phyloP scores from a whole-genome alignment of 441 rosid species.

The Lepidium campestre region DNA sequence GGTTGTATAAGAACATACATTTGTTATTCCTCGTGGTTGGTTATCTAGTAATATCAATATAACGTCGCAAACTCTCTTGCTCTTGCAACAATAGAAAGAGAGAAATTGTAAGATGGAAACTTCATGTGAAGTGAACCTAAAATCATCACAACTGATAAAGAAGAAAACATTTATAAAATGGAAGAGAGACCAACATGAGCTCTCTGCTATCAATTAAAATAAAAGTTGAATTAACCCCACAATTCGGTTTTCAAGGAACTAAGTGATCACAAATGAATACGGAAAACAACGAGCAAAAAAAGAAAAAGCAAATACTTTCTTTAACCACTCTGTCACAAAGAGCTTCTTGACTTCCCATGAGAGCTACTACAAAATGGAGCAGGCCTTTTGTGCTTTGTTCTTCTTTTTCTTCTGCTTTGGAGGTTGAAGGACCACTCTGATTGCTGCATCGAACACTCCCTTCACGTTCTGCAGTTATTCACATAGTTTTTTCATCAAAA shows the following conservation, averaged over 20 bases:
- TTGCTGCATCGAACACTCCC: constrained; percentile 73
- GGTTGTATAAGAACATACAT: constrained; percentile 14
- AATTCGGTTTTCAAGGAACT: constrained; percentile 6
- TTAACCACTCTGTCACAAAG: constrained; percentile 9
- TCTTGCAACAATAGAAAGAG: neutral
- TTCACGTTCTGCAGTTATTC: constrained; percentile 56
- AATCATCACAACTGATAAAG: neutral
- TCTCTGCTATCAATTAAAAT: neutral
- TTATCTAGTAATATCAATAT: constrained; percentile 4
- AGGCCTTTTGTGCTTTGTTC: constrained; percentile 61
- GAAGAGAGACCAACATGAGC: neutral
- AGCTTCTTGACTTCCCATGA: constrained; percentile 14
- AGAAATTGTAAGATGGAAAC: neutral
- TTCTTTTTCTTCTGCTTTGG: constrained; percentile 75
- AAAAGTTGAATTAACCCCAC: constrained; percentile 1
- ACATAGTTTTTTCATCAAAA: constrained; percentile 10
- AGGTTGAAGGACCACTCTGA: constrained; percentile 74
- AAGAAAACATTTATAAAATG: neutral
- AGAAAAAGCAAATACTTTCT: constrained; percentile 1
- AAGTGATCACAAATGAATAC: constrained; percentile 13
- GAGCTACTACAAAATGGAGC: constrained; percentile 58
- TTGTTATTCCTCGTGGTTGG: constrained; percentile 12
- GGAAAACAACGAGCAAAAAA: constrained; percentile 4
- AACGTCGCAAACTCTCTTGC: neutral
- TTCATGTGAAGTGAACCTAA: neutral